A percentile compares a stretch with the other conserved stretches of the same genome.
Conservation (phyloP, 2,329 filamentous ascomycete species). For the Xylaria sp. region DNA sequence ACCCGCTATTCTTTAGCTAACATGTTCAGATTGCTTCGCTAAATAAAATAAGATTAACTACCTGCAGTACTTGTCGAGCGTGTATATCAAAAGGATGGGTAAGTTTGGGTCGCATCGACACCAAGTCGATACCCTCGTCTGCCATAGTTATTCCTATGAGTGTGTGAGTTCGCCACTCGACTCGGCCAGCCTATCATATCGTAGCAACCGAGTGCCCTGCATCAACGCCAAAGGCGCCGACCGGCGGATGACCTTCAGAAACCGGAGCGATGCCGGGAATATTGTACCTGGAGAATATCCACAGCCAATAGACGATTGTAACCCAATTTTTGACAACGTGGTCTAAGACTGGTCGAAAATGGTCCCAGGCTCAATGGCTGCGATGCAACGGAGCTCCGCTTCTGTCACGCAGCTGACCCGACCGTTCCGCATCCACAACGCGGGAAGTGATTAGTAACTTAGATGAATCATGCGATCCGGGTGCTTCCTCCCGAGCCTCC, state of each 20-base stretch:
- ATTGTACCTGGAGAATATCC: not conserved
- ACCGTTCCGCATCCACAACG: conserved; percentile 23
- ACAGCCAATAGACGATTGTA: conserved; percentile 3
- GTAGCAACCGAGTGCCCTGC: not conserved
- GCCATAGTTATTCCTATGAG: not conserved
- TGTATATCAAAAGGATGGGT: conserved; percentile 7
- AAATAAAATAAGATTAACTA: conserved; percentile 1
- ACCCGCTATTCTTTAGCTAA: conserved; percentile 7
- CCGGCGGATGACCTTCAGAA: not conserved
- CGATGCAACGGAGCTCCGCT: conserved; percentile 28
- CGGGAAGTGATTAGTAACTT: conserved; percentile 24
- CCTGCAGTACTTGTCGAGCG: no score
- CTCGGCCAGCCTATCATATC: not conserved
- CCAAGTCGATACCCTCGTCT: conserved; percentile 2
- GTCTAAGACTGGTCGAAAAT: conserved; percentile 4
- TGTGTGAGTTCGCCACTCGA: conserved; percentile 9
- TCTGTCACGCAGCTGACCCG: conserved; percentile 27
- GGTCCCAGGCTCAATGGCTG: not conserved
- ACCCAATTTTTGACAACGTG: conserved; percentile 2
- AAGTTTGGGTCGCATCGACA: conserved; percentile 18
- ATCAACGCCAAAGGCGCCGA: conserved; percentile 1
- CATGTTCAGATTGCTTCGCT: no score
- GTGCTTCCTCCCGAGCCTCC: not conserved
- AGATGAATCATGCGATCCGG: conserved; percentile 5
- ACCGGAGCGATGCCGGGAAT: conserved; percentile 20